Percentiles rank a stretch among this genome's conserved stretches.
These are phyloP conservation scores for Linum tenue DNA, from an alignment of 345 rosid genomes.

Conservation along the genomic window DNA sequence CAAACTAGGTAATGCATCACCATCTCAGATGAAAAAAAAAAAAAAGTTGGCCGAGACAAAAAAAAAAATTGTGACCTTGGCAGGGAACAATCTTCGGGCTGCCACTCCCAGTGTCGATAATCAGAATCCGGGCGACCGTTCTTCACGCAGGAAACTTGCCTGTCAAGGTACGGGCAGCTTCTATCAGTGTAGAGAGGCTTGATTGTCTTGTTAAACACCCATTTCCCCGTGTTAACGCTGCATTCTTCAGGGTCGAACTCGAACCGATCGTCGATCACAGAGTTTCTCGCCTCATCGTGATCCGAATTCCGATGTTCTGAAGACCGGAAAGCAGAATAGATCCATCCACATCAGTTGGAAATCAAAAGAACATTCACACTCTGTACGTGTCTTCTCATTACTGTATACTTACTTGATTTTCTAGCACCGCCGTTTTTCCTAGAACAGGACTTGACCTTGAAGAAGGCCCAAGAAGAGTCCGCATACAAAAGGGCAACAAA, in stretches of 20 bases:
- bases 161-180: conserved; percentile 74
- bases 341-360: neutral
- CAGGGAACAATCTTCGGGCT: conserved; percentile 74
- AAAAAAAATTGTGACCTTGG: conserved; percentile 36
- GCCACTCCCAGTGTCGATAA: conserved; percentile 89
- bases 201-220: conserved; percentile 58
- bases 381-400: neutral
- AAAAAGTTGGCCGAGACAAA: neutral
- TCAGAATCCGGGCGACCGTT: conserved; percentile 60
- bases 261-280: conserved; percentile 63
- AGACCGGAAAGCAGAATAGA: conserved; percentile 5
- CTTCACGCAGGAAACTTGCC: conserved; percentile 62
- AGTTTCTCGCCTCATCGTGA: conserved; percentile 16
- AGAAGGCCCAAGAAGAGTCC: conserved; percentile 38
- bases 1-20: no score
- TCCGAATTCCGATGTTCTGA: conserved; percentile 27
- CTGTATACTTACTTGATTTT: conserved; percentile 43
- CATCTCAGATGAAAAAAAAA: neutral
- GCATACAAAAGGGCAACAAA: conserved; percentile 57
- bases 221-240: conserved; percentile 57
- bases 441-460: conserved; percentile 42
- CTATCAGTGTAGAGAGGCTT: conserved; percentile 66
- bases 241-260: conserved; percentile 89
- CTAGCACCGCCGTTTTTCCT: conserved; percentile 24
- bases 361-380: no score